Conservation (phyloP, 352 stramenopile genomes). For the Globisporangium ultimum region DNA sequence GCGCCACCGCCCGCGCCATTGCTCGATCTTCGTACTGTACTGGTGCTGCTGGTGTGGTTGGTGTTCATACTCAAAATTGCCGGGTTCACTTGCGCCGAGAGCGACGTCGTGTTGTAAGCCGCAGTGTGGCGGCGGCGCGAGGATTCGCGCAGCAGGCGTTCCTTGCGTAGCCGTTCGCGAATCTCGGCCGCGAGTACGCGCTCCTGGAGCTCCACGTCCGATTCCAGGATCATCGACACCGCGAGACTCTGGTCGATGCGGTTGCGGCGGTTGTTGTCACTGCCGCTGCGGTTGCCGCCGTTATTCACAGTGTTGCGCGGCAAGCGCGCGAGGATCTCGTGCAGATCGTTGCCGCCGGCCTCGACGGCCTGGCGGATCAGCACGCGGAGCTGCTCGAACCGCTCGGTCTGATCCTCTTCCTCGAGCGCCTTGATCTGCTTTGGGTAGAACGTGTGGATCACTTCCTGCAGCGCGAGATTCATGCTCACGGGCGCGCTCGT, state of each 20-base stretch:
- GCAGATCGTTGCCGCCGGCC: conserved; percentile 19
- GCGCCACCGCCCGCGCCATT: too few relatives aligned
- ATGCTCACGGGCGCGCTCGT: conserved; percentile 13
- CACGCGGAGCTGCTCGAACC: conserved; percentile 23
- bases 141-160: conserved; percentile 31
- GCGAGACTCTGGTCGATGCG: conserved; percentile 21
- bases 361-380: conserved; percentile 26
- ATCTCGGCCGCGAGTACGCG: conserved; percentile 35
- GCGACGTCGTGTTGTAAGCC: conserved; percentile 21
- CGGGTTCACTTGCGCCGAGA: conserved; percentile 15
- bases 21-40: conserved; percentile 6
- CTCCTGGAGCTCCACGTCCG: conserved; percentile 33
- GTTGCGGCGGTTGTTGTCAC: conserved; percentile 2
- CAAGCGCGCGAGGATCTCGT: conserved; percentile 24
- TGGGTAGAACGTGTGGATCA: conserved; percentile 28
- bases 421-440: conserved; percentile 24
- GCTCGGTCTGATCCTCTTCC: conserved; percentile 23
- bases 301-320: conserved; percentile 1
- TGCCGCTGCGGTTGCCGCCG: conserved; percentile 2
- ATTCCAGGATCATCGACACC: conserved; percentile 29
- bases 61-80: conserved; percentile 12
- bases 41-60: conserved; percentile 16
- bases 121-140: conserved; percentile 32
- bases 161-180: conserved; percentile 39
- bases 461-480: conserved; percentile 34